Conservation (phyloP, 2,329 filamentous ascomycete species). For the Phialemonium atrogriseum region DNA sequence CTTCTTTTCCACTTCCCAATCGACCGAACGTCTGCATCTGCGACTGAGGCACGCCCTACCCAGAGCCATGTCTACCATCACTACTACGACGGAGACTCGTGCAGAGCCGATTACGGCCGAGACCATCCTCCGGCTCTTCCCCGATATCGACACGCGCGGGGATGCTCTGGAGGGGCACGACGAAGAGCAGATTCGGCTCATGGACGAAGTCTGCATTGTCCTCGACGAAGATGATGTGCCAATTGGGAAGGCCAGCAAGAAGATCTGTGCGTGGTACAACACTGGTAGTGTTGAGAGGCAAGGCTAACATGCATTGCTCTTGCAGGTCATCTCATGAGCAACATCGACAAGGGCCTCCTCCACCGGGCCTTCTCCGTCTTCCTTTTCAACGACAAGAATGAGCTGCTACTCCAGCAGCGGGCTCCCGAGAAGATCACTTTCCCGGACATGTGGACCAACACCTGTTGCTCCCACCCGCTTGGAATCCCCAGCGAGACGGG, state of each 20-base stretch:
- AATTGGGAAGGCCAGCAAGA: constrained; percentile 96
- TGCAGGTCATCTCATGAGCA: constrained; percentile 93
- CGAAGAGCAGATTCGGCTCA: constrained; percentile 93
- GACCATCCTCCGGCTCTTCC: constrained; percentile 80
- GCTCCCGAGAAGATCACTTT: constrained; percentile 98
- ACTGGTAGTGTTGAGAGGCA: constrained; percentile 54
- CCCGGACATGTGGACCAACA: constrained; percentile 99
- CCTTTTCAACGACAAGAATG: constrained; percentile 90
- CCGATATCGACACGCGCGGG: constrained; percentile 66
- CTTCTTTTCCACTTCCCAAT: no score
- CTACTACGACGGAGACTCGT: constrained; percentile 39
- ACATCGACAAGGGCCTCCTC: constrained; percentile 91
- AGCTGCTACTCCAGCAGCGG: constrained; percentile 89
- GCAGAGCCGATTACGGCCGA: constrained; percentile 69
- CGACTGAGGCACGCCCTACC: no score
- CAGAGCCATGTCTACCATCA: constrained; percentile 24
- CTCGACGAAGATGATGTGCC: constrained; percentile 84
- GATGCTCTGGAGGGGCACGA: constrained; percentile 83
- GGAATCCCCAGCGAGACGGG: constrained; percentile 89
- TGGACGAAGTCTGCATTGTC: constrained; percentile 99
- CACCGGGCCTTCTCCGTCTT: constrained; percentile 98
- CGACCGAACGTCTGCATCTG: no score
- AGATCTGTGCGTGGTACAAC: constrained; percentile 69
- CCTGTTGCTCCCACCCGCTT: constrained; percentile 95
- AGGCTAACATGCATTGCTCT: constrained; percentile 1